A percentile compares a stretch with the other conserved stretches of the same genome.
phyloP scores from a whole-genome alignment of 2,329 filamentous ascomycete species.

The Catunica adiposa region DNA sequence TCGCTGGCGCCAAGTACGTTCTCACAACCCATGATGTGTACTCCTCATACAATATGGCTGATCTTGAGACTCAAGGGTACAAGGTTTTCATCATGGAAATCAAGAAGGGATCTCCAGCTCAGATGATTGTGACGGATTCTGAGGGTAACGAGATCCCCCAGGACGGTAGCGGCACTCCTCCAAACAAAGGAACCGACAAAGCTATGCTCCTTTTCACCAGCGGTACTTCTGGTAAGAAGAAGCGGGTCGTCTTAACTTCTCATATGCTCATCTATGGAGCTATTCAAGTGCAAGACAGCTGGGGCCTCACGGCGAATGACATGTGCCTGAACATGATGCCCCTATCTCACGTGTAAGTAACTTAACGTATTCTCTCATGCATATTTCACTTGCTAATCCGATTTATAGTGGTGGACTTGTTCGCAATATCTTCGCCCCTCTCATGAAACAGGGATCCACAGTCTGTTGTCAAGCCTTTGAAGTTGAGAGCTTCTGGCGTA shows the following conservation, averaged over 20 bases:
- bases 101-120: constrained; percentile 20
- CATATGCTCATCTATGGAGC: constrained; percentile 35
- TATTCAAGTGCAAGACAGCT: constrained; percentile 35
- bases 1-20: constrained; percentile 30
- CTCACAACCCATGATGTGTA: constrained; percentile 28
- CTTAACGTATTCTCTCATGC: neutral
- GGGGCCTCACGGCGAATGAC: constrained; percentile 31
- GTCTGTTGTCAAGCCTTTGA: constrained; percentile 39
- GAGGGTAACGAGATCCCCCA: constrained; percentile 13
- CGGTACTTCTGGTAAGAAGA: constrained; percentile 42
- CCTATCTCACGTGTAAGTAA: constrained; percentile 36
- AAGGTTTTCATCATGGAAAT: constrained; percentile 25
- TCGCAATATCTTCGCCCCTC: constrained; percentile 36
- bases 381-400: neutral
- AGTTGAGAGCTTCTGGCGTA: constrained; percentile 39
- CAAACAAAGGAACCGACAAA: constrained; percentile 31
- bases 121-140: constrained; percentile 15
- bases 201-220: constrained; percentile 39
- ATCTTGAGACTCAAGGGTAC: constrained; percentile 18
- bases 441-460: constrained; percentile 36
- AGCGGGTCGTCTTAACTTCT: constrained; percentile 36
- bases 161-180: constrained; percentile 10
- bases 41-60: constrained; percentile 23
- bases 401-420: constrained; percentile 31
- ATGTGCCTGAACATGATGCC: constrained; percentile 44